Percentiles rank a stretch among this genome's conserved stretches.
Evolutionary conservation across 1,284 basidiomycete species (phyloP).

Genomic region (Mrakiaceae sp.): DNA sequence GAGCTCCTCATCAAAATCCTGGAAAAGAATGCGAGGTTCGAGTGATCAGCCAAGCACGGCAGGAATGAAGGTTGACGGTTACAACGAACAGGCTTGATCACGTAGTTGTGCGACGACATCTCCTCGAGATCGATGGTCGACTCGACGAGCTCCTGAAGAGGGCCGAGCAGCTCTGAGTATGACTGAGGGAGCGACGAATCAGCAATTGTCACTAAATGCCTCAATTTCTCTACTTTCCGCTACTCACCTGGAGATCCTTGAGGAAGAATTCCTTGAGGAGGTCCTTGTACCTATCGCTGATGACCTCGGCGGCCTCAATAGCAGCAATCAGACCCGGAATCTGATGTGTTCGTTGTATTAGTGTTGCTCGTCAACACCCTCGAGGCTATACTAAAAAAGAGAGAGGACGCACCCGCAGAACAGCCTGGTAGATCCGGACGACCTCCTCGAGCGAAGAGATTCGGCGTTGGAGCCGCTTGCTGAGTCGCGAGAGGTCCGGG

Average conservation of each 20-base stretch:
- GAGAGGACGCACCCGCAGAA: constrained; percentile 32
- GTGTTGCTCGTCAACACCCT: too few species aligned
- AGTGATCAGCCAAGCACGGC: too few species aligned
- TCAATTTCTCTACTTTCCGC: too few species aligned
- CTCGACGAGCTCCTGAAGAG: constrained; percentile 90
- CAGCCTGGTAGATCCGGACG: constrained; percentile 88
- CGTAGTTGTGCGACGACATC: constrained; percentile 70
- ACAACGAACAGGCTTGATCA: constrained; percentile 57
- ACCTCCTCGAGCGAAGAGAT: constrained; percentile 86
- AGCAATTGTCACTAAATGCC: too few species aligned
- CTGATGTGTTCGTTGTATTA: constrained; percentile 32
- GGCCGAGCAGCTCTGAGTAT: constrained; percentile 50
- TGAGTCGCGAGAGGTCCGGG: constrained; percentile 88
- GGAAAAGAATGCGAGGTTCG: too few species aligned
- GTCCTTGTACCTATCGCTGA: constrained; percentile 34
- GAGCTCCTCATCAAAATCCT: constrained; percentile 68
- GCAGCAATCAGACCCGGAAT: constrained; percentile 62
- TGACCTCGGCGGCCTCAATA: constrained; percentile 38
- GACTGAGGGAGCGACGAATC: constrained; percentile 39
- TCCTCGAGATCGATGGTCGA: constrained; percentile 86
- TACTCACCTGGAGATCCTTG: constrained; percentile 46
- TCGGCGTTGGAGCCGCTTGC: constrained; percentile 81
- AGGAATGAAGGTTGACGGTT: too few species aligned
- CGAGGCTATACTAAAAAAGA: constrained; percentile 36
- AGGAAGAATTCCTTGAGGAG: constrained; percentile 62